Evolutionary conservation across 148 eudicot genomes (phyloP), one percentile per base, ranked within the genome.

Genomic region (Amaranthus cruentus): DNA sequence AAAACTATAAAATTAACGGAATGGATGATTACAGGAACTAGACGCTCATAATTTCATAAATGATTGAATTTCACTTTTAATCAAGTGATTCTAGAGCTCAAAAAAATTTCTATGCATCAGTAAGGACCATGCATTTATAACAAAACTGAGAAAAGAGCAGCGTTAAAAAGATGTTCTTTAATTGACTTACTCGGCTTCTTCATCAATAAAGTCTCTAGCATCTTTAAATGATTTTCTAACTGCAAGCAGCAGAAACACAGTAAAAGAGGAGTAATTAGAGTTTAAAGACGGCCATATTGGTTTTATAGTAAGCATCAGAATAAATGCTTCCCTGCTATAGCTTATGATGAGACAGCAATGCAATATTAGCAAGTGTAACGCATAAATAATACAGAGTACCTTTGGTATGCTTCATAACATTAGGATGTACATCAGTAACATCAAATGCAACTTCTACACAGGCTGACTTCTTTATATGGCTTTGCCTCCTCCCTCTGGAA

Each of bases 151-250:
- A 48, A 15, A 47, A 7, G 56, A 48, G 42, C 11, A 6, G 67
- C 13, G 47, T 1, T 7, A 48, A 10, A 9, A 61, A 48, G 7
- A 52, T 9, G 48, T 47, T 53, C 42, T 52, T 58, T 64, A 50
- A 66, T 15, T 9, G n/a, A 88, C 98, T 84, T 85, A 94, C 98
- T 91, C 97, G 55, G 97, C 98, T 87, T 94, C 96, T 78, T 75
- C 93, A 55, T 91, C 96, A 43, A 94, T 86, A 66, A 87, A 89
- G 76, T 80, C 88, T 74, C 85, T 80, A 75, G 76, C 91, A 82
- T 83, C 87, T 11, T 76, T 69, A 75, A 62, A 72, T 76, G 78
- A 77, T 72, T 73, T 83, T 28, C 64, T 76, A 69, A 84, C 98
- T 94, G 89, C 72, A 83, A 44, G 72, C 61, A 77, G 56, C 9